These are phyloP conservation scores for Pichia sp. DNA, from an alignment of 1,139 yeast genomes.

Conservation along the genomic window DNA sequence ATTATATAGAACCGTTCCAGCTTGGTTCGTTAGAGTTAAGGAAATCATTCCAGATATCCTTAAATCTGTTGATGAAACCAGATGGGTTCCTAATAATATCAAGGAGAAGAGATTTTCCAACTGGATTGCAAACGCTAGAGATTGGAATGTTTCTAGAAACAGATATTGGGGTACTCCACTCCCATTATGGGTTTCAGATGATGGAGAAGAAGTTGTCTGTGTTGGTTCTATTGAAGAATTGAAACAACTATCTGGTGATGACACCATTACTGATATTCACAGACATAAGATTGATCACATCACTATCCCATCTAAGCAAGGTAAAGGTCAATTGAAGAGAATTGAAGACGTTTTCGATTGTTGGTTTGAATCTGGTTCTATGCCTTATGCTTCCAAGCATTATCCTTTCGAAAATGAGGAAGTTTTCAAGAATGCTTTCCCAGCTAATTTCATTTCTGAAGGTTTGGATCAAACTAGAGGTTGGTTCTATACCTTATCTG, in stretches of 20 bases:
- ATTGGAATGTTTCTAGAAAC: conserved; percentile 97
- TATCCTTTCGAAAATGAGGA: conserved; percentile 89
- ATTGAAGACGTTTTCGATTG: conserved; percentile 98
- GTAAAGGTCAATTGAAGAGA: conserved; percentile 83
- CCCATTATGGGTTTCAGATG: conserved; percentile 96
- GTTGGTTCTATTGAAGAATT: conserved; percentile 86
- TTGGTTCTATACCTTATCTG: conserved; percentile 97
- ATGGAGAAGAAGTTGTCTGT: conserved; percentile 86
- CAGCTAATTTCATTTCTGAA: conserved; percentile 96
- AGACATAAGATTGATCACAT: conserved; percentile 87
- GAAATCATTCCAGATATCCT: conserved; percentile 87
- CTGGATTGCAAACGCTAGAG: conserved; percentile 98
- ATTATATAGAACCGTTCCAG: conserved; percentile 92
- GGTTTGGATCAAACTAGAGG: conserved; percentile 99
- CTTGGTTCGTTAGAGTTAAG: conserved; percentile 93
- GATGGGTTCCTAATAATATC: conserved; percentile 89
- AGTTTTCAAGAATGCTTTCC: conserved; percentile 65
- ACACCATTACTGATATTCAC: conserved; percentile 80
- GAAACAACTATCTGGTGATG: conserved; percentile 72
- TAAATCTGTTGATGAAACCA: conserved; percentile 73
- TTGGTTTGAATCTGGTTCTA: conserved; percentile 99
- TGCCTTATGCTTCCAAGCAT: conserved; percentile 97
- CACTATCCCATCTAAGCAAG: conserved; percentile 88
- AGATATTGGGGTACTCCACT: conserved; percentile 99
- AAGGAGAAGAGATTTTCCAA: conserved; percentile 93